A percentile compares a stretch with the other conserved stretches of the same genome.
phyloP scores from a whole-genome alignment of 1,284 basidiomycete genomes.

The Mycosarcoma maydis region DNA sequence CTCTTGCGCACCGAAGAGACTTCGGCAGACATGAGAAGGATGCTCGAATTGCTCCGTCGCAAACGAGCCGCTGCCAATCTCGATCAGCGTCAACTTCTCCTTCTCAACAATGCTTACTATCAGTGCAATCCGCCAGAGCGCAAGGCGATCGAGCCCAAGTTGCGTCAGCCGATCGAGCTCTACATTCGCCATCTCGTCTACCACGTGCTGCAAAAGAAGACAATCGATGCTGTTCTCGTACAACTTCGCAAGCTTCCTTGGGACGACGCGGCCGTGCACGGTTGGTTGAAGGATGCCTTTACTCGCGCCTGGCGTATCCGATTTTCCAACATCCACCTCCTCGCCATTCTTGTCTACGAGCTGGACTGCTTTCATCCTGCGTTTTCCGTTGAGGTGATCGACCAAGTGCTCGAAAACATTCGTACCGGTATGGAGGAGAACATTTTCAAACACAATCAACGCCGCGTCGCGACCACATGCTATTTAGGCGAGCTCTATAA shows the following conservation, averaged over 20 bases:
- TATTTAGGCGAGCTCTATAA: conserved; percentile 98
- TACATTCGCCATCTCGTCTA: conserved; percentile 93
- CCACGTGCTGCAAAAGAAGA: conserved; percentile 87
- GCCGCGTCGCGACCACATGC: conserved; percentile 86
- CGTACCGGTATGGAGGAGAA: conserved; percentile 87
- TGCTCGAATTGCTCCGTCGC: conserved; percentile 92
- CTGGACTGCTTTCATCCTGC: conserved; percentile 89
- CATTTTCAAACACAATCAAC: conserved; percentile 92
- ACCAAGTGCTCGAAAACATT: conserved; percentile 92
- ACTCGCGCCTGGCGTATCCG: conserved; percentile 97
- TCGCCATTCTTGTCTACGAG: conserved; percentile 93
- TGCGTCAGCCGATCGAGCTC: conserved; percentile 85
- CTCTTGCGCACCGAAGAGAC: conserved; percentile 88
- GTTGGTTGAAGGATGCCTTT: conserved; percentile 77
- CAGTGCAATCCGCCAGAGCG: conserved; percentile 99
- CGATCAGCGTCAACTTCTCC: conserved; percentile 84
- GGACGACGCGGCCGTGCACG: conserved; percentile 76
- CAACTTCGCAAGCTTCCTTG: conserved; percentile 92
- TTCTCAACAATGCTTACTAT: conserved; percentile 98
- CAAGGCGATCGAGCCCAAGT: conserved; percentile 82
- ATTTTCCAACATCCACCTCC: conserved; percentile 85
- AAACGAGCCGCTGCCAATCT: conserved; percentile 93
- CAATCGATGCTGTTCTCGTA: conserved; percentile 90
- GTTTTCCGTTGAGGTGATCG: conserved; percentile 87
- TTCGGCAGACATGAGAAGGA: conserved; percentile 73